Evolutionary conservation across 495 filamentous ascomycete genomes (phyloP), one percentile per base, ranked within the genome.

Genomic region (Glonium stellatum): DNA sequence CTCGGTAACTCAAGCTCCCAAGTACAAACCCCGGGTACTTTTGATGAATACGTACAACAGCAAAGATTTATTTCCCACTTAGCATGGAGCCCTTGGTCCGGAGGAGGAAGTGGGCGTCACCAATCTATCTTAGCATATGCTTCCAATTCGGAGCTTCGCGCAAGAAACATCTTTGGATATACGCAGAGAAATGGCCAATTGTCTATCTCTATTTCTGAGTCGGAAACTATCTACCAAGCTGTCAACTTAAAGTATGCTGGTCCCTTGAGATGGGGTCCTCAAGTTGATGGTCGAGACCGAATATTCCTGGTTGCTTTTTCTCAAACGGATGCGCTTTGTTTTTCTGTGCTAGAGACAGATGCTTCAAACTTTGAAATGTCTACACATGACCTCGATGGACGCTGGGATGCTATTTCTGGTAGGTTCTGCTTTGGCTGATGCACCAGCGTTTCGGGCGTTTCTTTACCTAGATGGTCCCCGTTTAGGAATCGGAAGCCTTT

Each of bases 11-110:
- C 42, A 8, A 27, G 51, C 31, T 22, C 13, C 44, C 8, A 54
- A n/a, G n/a, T 55, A 13, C 42, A 19, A 0, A 48, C 58, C n/a
- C 22, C 60, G 15, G 18, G n/a, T 13, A 52, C 22, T 10, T 61
- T 65, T 58, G 63, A 67, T 48, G 69, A 69, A 46, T 57, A 68
- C 41, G 62, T 65, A 52, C 54, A 60, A 37, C 61, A 71, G 58
- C 62, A 69, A 48, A 70, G 68, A 62, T 66, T 63, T 63, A 49
- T 71, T 52, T 63, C 62, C 44, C 67, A 72, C 19, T 46, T 75
- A 31, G 50, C 66, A 9, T 75, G 73, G 73, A 70, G 73, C 49
- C 70, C 67, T n/a, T 74, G 73, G 72, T 59, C 53, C 53, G 55
- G 39, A 8, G 3, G 47, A 31, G 61, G 52, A 41, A 65, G 66